These are phyloP conservation scores for Fraxinus baroniana DNA, from an alignment of 305 asterid species.

Conservation along the genomic window DNA sequence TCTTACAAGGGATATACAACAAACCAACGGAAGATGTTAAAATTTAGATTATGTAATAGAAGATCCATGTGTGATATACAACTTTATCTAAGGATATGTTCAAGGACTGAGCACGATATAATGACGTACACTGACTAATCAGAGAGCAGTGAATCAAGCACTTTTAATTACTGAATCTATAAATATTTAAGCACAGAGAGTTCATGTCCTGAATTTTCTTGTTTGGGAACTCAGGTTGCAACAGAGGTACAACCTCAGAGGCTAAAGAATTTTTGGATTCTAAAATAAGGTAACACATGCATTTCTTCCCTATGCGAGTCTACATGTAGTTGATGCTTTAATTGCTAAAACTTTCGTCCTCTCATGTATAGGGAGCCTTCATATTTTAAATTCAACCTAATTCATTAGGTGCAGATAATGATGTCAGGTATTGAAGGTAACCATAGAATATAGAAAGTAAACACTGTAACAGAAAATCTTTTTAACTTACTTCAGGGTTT, in stretches of 20 bases:
- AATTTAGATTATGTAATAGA: too few relatives aligned
- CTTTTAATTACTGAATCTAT: neutral
- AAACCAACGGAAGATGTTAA: too few relatives aligned
- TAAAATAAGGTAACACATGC: neutral
- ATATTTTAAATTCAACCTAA: neutral
- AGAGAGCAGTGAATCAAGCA: neutral
- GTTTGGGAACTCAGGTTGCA: neutral
- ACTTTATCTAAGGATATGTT: neutral
- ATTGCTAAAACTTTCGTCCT: neutral
- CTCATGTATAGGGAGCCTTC: neutral
- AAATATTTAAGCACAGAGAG: neutral
- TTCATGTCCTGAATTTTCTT: neutral
- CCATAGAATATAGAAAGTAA: constrained; percentile 1
- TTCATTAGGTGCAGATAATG: neutral
- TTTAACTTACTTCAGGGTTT: constrained; percentile 63
- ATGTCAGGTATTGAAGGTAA: neutral
- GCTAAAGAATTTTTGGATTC: neutral
- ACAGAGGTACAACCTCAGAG: neutral
- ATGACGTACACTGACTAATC: neutral
- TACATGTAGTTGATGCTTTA: neutral
- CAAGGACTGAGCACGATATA: neutral
- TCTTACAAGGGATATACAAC: too few relatives aligned
- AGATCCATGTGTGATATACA: neutral
- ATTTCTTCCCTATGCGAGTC: neutral
- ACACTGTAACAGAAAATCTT: neutral